phyloP scores from a whole-genome alignment of 1,284 basidiomycete genomes.

The Thecaphora thlaspeos region DNA sequence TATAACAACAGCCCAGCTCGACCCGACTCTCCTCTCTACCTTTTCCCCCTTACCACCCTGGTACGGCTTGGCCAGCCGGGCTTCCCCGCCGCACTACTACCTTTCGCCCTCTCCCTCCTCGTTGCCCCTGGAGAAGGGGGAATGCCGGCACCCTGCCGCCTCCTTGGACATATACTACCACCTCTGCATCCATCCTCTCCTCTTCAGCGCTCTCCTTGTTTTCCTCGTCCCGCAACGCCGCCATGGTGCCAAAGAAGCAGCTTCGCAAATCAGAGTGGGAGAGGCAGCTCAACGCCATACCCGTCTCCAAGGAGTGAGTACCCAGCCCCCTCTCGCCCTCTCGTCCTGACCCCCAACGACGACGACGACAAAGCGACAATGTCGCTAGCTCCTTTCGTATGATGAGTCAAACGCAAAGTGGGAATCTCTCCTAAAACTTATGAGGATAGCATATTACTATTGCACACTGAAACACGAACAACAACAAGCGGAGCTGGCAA shows the following conservation, averaged over 20 bases:
- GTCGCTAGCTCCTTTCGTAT: conserved; percentile 38
- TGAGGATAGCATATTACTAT: conserved; percentile 60
- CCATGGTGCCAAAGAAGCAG: conserved; percentile 21
- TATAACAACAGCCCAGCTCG: too few species aligned
- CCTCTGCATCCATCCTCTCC: too few species aligned
- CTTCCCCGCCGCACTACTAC: too few species aligned
- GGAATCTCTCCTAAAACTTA: conserved; percentile 66
- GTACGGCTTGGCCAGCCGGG: too few species aligned
- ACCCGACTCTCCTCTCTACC: too few species aligned
- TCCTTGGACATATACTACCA: too few species aligned
- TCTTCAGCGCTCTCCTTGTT: too few species aligned
- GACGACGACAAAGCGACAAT: conserved; percentile 7
- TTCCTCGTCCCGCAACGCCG: too few species aligned
- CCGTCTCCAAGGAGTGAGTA: conserved; percentile 63
- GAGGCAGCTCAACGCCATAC: conserved; percentile 59
- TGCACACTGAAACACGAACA: conserved; percentile 61
- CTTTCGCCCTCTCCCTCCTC: not conserved
- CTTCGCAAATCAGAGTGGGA: conserved; percentile 60
- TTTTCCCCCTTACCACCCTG: too few species aligned
- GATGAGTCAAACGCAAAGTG: conserved; percentile 64
- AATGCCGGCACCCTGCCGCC: too few species aligned
- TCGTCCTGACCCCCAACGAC: conserved; percentile 8
- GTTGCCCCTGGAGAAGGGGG: not conserved
- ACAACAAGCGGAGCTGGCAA: too few species aligned
- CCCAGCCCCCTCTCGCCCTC: conserved; percentile 31